phyloP scores from a whole-genome alignment of 495 filamentous ascomycete genomes.

The Glonium stellatum region DNA sequence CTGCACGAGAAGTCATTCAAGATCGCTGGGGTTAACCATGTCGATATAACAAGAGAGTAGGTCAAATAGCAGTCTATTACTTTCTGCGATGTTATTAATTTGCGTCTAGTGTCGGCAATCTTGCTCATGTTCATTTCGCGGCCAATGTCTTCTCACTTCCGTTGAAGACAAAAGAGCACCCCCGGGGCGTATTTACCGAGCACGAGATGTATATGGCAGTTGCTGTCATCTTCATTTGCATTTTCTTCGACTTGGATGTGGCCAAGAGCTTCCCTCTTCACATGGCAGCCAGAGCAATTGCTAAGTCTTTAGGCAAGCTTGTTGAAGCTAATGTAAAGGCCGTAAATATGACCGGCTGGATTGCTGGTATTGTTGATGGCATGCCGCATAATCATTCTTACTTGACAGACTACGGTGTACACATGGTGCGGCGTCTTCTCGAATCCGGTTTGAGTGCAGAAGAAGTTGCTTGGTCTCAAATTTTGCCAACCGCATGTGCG shows the following conservation, averaged over 20 bases:
- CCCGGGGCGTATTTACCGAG: constrained; percentile 66
- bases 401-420: constrained; percentile 59
- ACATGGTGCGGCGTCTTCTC: constrained; percentile 61
- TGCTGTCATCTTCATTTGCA: constrained; percentile 53
- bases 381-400: constrained; percentile 46
- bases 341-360: constrained; percentile 48
- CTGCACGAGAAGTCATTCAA: constrained; percentile 59
- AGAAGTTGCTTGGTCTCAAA: constrained; percentile 68
- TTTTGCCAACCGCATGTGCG: constrained; percentile 54
- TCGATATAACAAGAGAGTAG: constrained; percentile 70
- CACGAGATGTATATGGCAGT: constrained; percentile 75
- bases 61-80: constrained; percentile 14
- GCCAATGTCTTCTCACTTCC: constrained; percentile 67
- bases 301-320: constrained; percentile 54
- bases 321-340: constrained; percentile 61
- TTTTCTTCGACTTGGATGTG: constrained; percentile 51
- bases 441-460: constrained; percentile 57
- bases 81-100: not conserved
- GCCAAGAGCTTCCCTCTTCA: constrained; percentile 51
- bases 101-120: constrained; percentile 52
- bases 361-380: constrained; percentile 49
- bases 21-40: constrained; percentile 50
- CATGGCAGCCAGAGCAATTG: constrained; percentile 54
- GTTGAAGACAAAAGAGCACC: constrained; percentile 60
- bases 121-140: constrained; percentile 65